Conservation (phyloP, 805 yeast genomes). For the Pichia thaimueangensis region DNA sequence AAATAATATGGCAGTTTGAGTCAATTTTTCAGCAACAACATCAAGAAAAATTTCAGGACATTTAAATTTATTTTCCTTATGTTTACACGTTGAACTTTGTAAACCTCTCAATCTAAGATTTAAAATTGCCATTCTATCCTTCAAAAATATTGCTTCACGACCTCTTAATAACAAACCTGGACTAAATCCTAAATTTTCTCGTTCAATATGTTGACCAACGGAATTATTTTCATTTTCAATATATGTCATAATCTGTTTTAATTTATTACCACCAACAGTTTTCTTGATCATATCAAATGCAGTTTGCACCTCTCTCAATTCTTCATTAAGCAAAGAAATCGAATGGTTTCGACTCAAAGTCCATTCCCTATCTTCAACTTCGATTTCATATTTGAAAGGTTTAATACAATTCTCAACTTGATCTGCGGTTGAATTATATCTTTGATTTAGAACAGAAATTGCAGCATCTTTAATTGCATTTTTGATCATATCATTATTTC, state of each 20-base stretch:
- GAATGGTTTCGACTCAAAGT: conserved; percentile 71
- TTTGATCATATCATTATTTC: conserved; percentile 81
- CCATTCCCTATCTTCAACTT: conserved; percentile 96
- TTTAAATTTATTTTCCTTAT: conserved; percentile 73
- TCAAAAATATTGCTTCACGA: conserved; percentile 73
- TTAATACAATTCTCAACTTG: conserved; percentile 98
- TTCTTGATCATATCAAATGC: conserved; percentile 54
- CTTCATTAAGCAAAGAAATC: conserved; percentile 68
- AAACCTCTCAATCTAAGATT: conserved; percentile 71
- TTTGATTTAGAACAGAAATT: conserved; percentile 62
- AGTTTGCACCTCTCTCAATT: conserved; percentile 70
- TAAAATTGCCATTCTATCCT: conserved; percentile 63
- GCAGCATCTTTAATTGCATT: conserved; percentile 83
- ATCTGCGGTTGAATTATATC: conserved; percentile 89
- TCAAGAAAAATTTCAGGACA: conserved; percentile 95
- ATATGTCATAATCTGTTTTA: conserved; percentile 76
- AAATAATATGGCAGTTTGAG: conserved; percentile 88
- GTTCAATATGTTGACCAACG: conserved; percentile 36
- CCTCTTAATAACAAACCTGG: conserved; percentile 69
- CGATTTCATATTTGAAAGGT: conserved; percentile 96
- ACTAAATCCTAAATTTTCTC: conserved; percentile 82
- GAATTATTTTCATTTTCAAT: conserved; percentile 41
- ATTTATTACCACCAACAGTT: conserved; percentile 76
- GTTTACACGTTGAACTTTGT: conserved; percentile 67
- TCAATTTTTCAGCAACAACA: conserved; percentile 84